Evolutionary conservation across 2,329 filamentous ascomycete species (phyloP).

Genomic region (Cladosporium sp.): DNA sequence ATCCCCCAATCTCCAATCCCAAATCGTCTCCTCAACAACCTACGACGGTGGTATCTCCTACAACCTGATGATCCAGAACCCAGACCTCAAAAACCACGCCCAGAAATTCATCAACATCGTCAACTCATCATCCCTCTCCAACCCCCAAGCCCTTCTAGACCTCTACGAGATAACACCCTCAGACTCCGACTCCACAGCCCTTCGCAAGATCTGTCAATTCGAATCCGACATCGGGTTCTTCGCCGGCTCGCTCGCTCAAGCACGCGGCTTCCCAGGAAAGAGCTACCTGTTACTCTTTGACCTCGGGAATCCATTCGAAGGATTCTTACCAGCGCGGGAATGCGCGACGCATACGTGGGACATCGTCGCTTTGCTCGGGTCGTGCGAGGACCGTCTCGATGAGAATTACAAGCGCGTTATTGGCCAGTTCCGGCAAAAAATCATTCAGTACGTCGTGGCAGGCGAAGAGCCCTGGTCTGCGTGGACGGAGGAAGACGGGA

Average conservation of each 20-base stretch:
- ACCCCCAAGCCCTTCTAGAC: slow-evolving; percentile 11
- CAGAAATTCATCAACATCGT: slow-evolving; percentile 58
- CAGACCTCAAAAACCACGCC: slow-evolving; percentile 58
- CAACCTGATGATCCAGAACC: slow-evolving; percentile 45
- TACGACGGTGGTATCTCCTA: slow-evolving; percentile 38
- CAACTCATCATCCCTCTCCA: not conserved
- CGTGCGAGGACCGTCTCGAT: slow-evolving; percentile 22
- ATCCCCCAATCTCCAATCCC: slow-evolving; percentile 18
- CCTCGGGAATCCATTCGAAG: slow-evolving; percentile 26
- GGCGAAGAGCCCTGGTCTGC: slow-evolving; percentile 22
- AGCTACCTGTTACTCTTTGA: slow-evolving; percentile 27
- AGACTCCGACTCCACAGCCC: slow-evolving; percentile 20
- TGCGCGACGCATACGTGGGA: slow-evolving; percentile 30
- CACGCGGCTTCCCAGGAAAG: slow-evolving; percentile 11
- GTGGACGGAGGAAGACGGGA: slow-evolving; percentile 14
- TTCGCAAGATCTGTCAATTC: slow-evolving; percentile 27
- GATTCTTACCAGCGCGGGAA: slow-evolving; percentile 16
- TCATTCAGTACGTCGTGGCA: slow-evolving; percentile 17
- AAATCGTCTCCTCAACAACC: slow-evolving; percentile 29
- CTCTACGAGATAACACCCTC: slow-evolving; percentile 21
- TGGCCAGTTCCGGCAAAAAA: slow-evolving; percentile 14
- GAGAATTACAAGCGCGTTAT: slow-evolving; percentile 9
- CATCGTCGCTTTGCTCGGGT: slow-evolving; percentile 25
- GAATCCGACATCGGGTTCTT: slow-evolving; percentile 29
- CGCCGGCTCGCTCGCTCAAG: slow-evolving; percentile 23